Conservation (phyloP, 31 red algal species). For the Bonnemaisonia californica region DNA sequence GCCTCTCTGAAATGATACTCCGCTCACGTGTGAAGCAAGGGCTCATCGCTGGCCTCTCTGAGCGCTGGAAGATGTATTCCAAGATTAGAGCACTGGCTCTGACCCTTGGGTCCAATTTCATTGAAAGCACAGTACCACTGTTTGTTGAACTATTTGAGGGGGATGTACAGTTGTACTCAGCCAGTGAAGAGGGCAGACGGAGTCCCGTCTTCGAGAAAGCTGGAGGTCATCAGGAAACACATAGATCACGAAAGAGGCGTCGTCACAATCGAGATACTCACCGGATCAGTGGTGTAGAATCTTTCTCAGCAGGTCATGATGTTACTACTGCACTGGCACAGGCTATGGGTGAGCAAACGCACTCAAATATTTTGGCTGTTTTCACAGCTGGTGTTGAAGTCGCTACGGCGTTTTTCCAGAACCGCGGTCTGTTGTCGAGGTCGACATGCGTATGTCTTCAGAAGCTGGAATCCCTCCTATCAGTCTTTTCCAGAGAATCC, state of each 20-base stretch:
- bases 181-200: background rate
- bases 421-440: background rate
- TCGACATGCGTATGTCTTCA: background rate
- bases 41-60: too few relatives aligned
- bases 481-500: background rate
- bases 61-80: too few relatives aligned
- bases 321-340: background rate
- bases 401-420: background rate
- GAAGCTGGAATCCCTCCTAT: constrained; percentile 5
- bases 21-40: too few relatives aligned
- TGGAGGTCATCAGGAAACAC: background rate
- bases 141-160: too few relatives aligned
- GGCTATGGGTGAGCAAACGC: background rate
- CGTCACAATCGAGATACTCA: background rate
- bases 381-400: background rate
- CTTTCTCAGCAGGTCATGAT: background rate
- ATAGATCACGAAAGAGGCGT: background rate
- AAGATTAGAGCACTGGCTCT: too few relatives aligned
- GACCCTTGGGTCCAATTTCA: too few relatives aligned
- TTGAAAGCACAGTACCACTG: too few relatives aligned
- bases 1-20: too few relatives aligned
- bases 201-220: background rate
- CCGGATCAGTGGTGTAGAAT: background rate
- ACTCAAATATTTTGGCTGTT: background rate
- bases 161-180: background rate